Evolutionary conservation across 192 early-diverging fungal genomes (phyloP), one percentile per base, ranked within the genome.

Genomic region (Kappamyces sp.): DNA sequence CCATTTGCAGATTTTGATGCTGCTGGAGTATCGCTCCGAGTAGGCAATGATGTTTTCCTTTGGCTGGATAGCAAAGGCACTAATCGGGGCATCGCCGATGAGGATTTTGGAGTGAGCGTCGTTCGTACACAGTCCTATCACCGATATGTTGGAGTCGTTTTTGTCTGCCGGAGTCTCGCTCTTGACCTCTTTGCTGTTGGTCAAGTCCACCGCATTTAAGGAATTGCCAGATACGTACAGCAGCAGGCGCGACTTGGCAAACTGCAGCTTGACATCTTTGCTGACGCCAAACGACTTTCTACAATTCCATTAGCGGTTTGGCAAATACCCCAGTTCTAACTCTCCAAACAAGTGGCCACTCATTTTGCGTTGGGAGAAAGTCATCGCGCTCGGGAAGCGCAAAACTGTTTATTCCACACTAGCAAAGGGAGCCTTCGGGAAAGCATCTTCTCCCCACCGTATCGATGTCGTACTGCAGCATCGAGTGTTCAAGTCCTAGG

Each of bases 381-480:
- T 5, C 41, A 6, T 40, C 38, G 15, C 52, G 31, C 42, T 54
- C 15, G 42, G 42, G 31, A 1, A 54, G 5, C 42, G 15, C 31
- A 59, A 6, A 6, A 32, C 40, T 60, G 40, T 60, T 3, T 61
- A 23, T 23, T 23, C 23, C 23, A 62, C 54, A 7, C 75, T 78
- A 94, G 36, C 91, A 76, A 41, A 91, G 74, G 38, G 85, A 82
- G 13, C 87, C 90, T 54, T 79, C 77, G 2, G 89, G 79, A 64
- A 96, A 96, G 58, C 87, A 86, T 53, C 92, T 70, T 33, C 93
- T 77, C 5, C 72, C 76, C 43, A 86, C 71, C 2, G 87, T 87
- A 52, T 96, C 90, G 13, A 96, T 85, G 12, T 82, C 71, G 62
- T 85, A 93, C 64, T 95, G 90, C 13, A 91, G 69, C 7, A 96